Conservation (phyloP, 176 grass and related monocot genomes). For the Musa troglodytarum region DNA sequence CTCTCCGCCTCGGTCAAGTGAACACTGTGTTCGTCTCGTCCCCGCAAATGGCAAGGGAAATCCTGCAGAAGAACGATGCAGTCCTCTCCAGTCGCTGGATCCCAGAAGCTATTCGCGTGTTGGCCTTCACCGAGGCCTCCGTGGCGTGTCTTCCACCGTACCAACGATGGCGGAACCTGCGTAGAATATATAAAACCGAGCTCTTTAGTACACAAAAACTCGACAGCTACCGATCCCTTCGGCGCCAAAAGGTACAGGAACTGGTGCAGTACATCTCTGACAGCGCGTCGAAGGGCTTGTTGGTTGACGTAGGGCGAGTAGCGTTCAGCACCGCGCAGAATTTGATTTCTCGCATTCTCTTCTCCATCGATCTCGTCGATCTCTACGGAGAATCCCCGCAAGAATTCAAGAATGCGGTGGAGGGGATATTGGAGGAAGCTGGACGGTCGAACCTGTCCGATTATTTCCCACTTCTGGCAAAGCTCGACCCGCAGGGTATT, state of each 20-base stretch:
- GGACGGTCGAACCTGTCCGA: slow-evolving; percentile 37
- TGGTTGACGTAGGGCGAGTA: slow-evolving; percentile 20
- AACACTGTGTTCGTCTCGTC: slow-evolving; percentile 40
- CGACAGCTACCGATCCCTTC: slow-evolving; percentile 15
- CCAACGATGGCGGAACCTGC: slow-evolving; percentile 26
- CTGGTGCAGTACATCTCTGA: slow-evolving; percentile 19
- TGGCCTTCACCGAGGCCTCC: background rate
- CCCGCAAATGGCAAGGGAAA: slow-evolving; percentile 14
- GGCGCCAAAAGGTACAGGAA: slow-evolving; percentile 10
- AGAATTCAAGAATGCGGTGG: slow-evolving; percentile 24
- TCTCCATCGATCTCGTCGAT: slow-evolving; percentile 38
- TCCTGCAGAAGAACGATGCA: slow-evolving; percentile 26
- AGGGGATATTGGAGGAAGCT: slow-evolving; percentile 22
- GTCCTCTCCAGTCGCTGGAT: slow-evolving; percentile 19
- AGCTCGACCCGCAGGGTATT: slow-evolving; percentile 36
- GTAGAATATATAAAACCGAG: slow-evolving; percentile 17
- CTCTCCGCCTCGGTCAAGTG: slow-evolving; percentile 25
- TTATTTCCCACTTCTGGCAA: slow-evolving; percentile 34
- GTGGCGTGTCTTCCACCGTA: slow-evolving; percentile 27
- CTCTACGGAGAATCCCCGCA: slow-evolving; percentile 24
- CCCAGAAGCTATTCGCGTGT: slow-evolving; percentile 10
- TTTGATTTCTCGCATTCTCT: slow-evolving; percentile 34
- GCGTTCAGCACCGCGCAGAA: slow-evolving; percentile 27
- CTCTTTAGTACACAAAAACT: slow-evolving; percentile 26
- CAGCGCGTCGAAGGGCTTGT: background rate